phyloP scores from a whole-genome alignment of 306 rosid species.

The Trifolium dubium region DNA sequence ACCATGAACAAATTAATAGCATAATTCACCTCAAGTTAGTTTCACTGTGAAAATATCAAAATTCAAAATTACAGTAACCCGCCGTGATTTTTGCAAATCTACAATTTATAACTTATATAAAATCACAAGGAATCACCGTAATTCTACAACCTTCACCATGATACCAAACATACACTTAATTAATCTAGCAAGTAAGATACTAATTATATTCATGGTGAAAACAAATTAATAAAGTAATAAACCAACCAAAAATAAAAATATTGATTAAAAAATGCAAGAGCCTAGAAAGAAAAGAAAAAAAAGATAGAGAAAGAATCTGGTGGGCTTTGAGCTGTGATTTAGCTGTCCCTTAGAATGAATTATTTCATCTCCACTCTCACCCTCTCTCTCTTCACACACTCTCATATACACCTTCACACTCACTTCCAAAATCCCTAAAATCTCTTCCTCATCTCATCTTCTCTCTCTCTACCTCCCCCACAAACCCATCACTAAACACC shows the following conservation, averaged over 20 bases:
- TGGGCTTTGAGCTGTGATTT: slow-evolving; percentile 92
- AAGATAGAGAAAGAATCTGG: slow-evolving; percentile 54
- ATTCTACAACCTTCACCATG: too few relatives aligned
- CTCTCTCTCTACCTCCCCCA: slow-evolving; percentile 31
- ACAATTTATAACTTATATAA: too few relatives aligned
- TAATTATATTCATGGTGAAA: too few relatives aligned
- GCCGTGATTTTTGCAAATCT: too few relatives aligned
- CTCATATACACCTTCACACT: slow-evolving; percentile 47
- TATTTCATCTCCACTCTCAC: slow-evolving; percentile 42
- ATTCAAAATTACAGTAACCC: too few relatives aligned
- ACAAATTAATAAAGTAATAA: neutral
- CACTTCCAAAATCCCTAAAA: slow-evolving; percentile 74
- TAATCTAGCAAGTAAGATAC: too few relatives aligned
- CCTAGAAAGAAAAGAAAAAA: neutral
- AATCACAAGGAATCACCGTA: too few relatives aligned
- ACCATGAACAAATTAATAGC: too few relatives aligned
- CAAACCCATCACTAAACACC: neutral
- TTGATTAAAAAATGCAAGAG: neutral
- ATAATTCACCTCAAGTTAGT: too few relatives aligned
- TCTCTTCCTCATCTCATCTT: slow-evolving; percentile 5
- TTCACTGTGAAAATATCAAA: too few relatives aligned
- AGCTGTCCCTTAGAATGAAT: slow-evolving; percentile 74
- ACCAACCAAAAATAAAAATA: neutral
- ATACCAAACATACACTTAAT: too few relatives aligned
- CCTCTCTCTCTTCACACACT: slow-evolving; percentile 27